A percentile compares a stretch with the other conserved stretches of the same genome.
Evolutionary conservation across 805 yeast species (phyloP).

Genomic region (Teunomyces funiuensis): DNA sequence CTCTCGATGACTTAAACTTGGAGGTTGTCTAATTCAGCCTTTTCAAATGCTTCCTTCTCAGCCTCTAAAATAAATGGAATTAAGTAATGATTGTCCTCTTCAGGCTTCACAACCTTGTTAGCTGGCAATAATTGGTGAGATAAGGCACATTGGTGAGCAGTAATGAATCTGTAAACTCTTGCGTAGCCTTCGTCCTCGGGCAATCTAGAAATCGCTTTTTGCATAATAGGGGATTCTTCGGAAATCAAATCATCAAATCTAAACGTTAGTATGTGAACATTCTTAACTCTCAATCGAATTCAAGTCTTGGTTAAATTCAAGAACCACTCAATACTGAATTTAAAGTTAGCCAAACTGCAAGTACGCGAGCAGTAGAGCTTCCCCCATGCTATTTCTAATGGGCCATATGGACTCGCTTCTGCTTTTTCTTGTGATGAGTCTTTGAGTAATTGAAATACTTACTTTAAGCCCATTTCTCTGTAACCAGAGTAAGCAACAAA

Average conservation of each 20-base stretch:
- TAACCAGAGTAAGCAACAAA: slow-evolving; percentile 81
- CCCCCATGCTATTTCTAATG: neutral
- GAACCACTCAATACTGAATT: no score
- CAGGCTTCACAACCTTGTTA: slow-evolving; percentile 72
- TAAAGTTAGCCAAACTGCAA: neutral
- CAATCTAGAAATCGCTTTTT: slow-evolving; percentile 84
- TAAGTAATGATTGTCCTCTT: slow-evolving; percentile 80
- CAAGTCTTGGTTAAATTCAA: no score
- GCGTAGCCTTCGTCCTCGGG: slow-evolving; percentile 84
- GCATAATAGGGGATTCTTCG: slow-evolving; percentile 86
- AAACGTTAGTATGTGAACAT: slow-evolving; percentile 12
- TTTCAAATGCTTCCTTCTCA: slow-evolving; percentile 88
- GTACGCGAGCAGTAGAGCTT: neutral
- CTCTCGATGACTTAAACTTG: slow-evolving; percentile 21
- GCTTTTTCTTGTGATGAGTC: no score
- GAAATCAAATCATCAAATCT: slow-evolving; percentile 81
- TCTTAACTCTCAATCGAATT: no score
- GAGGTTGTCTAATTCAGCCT: slow-evolving; percentile 82
- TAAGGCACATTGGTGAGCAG: slow-evolving; percentile 86
- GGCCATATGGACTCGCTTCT: neutral
- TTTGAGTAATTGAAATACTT: no score
- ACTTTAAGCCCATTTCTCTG: slow-evolving; percentile 88
- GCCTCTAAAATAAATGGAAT: slow-evolving; percentile 90
- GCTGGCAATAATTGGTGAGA: slow-evolving; percentile 84
- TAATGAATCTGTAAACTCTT: slow-evolving; percentile 86